Conservation (phyloP, 2,329 filamentous ascomycete species). For the Colletotrichum coccodes region DNA sequence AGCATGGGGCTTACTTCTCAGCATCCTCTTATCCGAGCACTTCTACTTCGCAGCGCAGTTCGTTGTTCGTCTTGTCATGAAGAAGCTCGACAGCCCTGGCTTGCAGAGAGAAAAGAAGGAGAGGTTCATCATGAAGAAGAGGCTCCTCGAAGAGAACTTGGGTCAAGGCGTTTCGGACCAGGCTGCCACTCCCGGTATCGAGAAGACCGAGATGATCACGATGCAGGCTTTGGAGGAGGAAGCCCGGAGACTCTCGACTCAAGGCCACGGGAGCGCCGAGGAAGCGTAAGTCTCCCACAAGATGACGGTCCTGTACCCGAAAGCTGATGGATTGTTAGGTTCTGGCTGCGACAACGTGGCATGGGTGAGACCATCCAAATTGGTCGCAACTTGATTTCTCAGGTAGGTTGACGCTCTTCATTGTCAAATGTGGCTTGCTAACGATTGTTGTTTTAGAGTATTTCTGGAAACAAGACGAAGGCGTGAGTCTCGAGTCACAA, state of each 20-base stretch:
- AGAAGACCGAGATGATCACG: slow-evolving; percentile 71
- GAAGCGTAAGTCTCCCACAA: slow-evolving; percentile 54
- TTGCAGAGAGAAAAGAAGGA: slow-evolving; percentile 87
- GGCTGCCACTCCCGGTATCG: slow-evolving; percentile 56
- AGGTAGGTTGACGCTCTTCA: slow-evolving; percentile 40
- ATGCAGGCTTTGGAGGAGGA: slow-evolving; percentile 73
- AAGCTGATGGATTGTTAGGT: slow-evolving; percentile 49
- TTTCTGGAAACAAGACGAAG: slow-evolving; percentile 28
- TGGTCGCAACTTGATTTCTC: slow-evolving; percentile 64
- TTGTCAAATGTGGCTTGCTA: not conserved
- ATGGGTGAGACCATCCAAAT: slow-evolving; percentile 67
- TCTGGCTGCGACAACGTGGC: slow-evolving; percentile 71
- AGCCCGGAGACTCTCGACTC: slow-evolving; percentile 60
- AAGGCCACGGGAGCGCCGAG: slow-evolving; percentile 61
- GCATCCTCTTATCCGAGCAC: slow-evolving; percentile 89
- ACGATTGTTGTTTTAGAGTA: not conserved
- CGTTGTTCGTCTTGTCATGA: slow-evolving; percentile 76
- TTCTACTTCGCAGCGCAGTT: slow-evolving; percentile 84
- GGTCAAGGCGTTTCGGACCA: slow-evolving; percentile 64
- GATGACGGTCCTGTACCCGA: not conserved
- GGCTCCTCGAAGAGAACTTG: slow-evolving; percentile 79
- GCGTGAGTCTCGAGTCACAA: not conserved
- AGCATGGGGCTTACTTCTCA: slow-evolving; percentile 82
- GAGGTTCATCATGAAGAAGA: slow-evolving; percentile 82
- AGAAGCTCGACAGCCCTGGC: slow-evolving; percentile 86